Conservation (phyloP, 345 rosid species). For the Clausena lansium region DNA sequence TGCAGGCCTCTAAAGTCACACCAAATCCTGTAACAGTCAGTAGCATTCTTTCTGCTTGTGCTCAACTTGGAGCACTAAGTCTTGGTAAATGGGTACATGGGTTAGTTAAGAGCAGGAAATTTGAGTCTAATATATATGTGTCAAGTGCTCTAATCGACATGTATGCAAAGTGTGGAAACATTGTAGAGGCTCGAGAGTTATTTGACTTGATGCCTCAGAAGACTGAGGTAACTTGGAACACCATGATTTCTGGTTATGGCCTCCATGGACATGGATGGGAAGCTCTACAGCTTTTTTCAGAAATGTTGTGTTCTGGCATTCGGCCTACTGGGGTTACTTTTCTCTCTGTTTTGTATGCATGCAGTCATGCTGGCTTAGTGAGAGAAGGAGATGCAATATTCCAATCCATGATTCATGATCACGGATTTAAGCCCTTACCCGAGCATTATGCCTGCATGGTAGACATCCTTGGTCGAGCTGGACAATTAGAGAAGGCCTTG, state of each 20-base stretch:
- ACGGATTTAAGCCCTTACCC: constrained; percentile 53
- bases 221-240: constrained; percentile 83
- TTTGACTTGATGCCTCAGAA: constrained; percentile 58
- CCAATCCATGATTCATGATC: constrained; percentile 54
- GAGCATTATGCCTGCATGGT: constrained; percentile 85
- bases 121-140: constrained; percentile 60
- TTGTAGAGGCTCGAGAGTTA: constrained; percentile 53
- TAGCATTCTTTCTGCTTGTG: constrained; percentile 76
- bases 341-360: constrained; percentile 70
- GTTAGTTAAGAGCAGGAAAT: constrained; percentile 44
- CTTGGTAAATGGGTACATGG: constrained; percentile 70
- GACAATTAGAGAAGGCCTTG: constrained; percentile 62
- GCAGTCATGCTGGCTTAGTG: constrained; percentile 84
- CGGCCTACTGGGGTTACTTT: constrained; percentile 62
- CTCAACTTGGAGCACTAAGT: constrained; percentile 71
- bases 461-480: constrained; percentile 81
- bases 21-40: constrained; percentile 70
- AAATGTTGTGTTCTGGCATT: constrained; percentile 51
- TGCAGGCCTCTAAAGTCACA: constrained; percentile 49
- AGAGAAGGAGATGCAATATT: constrained; percentile 63
- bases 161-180: constrained; percentile 85
- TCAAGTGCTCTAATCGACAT: constrained; percentile 77
- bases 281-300: constrained; percentile 53
- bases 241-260: constrained; percentile 80
- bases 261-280: constrained; percentile 79